Evolutionary conservation across 106 monocot genomes (phyloP), one percentile per base, ranked within the genome.

Genomic region (Posidonia australis): DNA sequence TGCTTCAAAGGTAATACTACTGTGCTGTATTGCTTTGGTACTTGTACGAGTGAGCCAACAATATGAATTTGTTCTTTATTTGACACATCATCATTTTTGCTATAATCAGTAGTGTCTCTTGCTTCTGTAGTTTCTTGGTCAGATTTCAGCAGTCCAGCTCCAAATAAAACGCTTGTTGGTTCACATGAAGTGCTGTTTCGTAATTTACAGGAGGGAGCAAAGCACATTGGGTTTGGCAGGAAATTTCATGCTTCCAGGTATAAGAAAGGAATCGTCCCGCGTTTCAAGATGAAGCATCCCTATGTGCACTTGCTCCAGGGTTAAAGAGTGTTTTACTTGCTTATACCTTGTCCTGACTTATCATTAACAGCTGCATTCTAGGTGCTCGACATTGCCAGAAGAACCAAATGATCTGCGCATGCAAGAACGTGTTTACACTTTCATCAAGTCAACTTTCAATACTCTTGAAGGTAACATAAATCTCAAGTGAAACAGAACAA

Each of bases 231-330:
- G 16, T 41, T 60, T 41, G 10, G 3, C 18, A 42, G n/a, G 12
- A 60, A 60, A 36, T 60, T 60, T 42, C 60, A 10, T 36, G 42
- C 60, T 60, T 41, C 32, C 60, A 60, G 60, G 60, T 60, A 60
- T 9, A n/a, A 10, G 32, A 21, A 60, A 10, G n/a, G n/a, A 28
- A 28, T 55, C 13, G 7, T 17, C 57, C 13, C 13, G 13, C 13
- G 14, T 13, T 57, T 11, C 48, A 49, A 49, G n/a, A 49, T 49
- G 48, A n/a, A 49, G 13, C 9, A 49, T 49, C 13, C n/a, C 48
- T 17, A 49, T 49, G 5, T 13, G 13, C 2, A n/a, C 48, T 16
- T 13, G 12, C 13, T 0, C 48, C 0, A 45, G 44, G 11, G 7
- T 49, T 1, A 45, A 0, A 10, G 7, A 13, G 44, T 20, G 31